Base-by-base conservation (phyloP, 148 eudicot species). In the Simmondsia chinensis region DNA sequence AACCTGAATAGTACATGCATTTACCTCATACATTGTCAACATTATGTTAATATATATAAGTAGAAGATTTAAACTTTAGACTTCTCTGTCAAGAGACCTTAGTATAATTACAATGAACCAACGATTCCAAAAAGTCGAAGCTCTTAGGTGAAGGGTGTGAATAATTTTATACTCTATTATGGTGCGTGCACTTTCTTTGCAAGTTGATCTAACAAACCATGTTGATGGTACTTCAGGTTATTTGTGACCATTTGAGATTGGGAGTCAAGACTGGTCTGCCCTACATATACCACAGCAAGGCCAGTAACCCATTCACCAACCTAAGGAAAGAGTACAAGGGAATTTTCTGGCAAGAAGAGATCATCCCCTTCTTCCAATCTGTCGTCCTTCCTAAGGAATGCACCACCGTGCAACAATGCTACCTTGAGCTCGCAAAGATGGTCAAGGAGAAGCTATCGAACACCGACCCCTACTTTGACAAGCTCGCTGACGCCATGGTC, bases 271-370 rank as follows among this genome's bases (percentile, higher is more conserved):
- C 82, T 0, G 82, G 82, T 11, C 57, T 76, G 23, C 82, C 82
- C 17, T 76, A 76, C 63, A 76, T 76, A 34, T 76, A 60, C 69
- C 82, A 76, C 59, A 71, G 77, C 65, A 75, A 76, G 35, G 82
- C 82, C 1, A 76, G 82, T 58, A 76, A 76, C 61, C 82, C 82
- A 4, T 76, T 76, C 27, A 63, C 60, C 14, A 76, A 76, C 72
- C 51, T 76, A 30, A 72, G 50, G 54, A 76, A 76, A 47, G 83
- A 72, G 42, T 75, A 75, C 56, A 75, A 75, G 31, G 81, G 81
- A 19, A 75, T 75, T 9, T 75, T 66, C 58, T 72, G 83, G 78
- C 83, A 76, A 62, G 83, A 76, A 65, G 83, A 76, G 34, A 72
- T 72, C 48, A 72, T 77, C 59, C 79, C 83, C 5, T 77, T 77